Evolutionary conservation across 2,329 filamentous ascomycete genomes (phyloP).

Genomic region (Geosmithia morbida): DNA sequence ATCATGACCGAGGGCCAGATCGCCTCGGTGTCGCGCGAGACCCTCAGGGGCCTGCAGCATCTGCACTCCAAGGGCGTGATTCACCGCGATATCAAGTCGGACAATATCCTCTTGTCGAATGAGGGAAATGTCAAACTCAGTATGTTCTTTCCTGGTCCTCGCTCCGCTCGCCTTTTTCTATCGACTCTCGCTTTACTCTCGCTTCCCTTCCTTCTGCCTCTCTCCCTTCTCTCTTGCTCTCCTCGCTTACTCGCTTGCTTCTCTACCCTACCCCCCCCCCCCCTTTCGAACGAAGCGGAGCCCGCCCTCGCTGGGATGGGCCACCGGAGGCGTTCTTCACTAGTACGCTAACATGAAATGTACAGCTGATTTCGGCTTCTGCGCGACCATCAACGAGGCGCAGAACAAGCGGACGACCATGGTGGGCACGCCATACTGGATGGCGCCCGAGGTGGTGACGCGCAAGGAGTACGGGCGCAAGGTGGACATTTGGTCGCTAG

Average conservation of each 20-base stretch:
- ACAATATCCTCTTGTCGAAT: slow-evolving; percentile 88
- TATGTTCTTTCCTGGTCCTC: slow-evolving; percentile 29
- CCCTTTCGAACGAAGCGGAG: no score
- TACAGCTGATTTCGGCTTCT: slow-evolving; percentile 95
- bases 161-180: no score
- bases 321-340: no score
- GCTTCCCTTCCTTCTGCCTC: background rate
- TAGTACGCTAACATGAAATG: background rate
- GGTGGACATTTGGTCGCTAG: slow-evolving; percentile 96
- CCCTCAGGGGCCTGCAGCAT: slow-evolving; percentile 81
- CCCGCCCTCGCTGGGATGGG: no score
- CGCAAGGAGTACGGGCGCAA: slow-evolving; percentile 96
- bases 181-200: no score
- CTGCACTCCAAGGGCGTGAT: slow-evolving; percentile 96
- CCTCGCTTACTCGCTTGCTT: background rate
- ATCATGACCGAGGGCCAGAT: slow-evolving; percentile 99
- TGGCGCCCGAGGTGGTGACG: slow-evolving; percentile 96
- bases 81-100: slow-evolving; percentile 96
- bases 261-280: no score
- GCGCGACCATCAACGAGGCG: slow-evolving; percentile 92
- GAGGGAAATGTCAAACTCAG: slow-evolving; percentile 97
- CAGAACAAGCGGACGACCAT: slow-evolving; percentile 97
- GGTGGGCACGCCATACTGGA: slow-evolving; percentile 99
- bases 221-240: no score
- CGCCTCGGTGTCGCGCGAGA: slow-evolving; percentile 88